These are phyloP conservation scores for Sclerotinia borealis DNA, from an alignment of 2,329 filamentous ascomycete genomes.

Conservation along the genomic window DNA sequence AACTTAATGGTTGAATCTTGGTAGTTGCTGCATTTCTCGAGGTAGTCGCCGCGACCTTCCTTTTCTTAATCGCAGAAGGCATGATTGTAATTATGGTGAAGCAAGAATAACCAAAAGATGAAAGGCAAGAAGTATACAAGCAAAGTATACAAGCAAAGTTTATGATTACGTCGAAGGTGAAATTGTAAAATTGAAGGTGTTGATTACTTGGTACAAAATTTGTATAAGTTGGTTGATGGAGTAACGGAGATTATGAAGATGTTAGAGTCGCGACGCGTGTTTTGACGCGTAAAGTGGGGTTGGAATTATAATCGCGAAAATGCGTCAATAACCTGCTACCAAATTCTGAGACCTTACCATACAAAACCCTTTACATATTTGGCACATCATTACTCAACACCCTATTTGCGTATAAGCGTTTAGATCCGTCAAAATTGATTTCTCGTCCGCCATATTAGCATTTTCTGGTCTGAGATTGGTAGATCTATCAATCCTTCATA, in stretches of 20 bases:
- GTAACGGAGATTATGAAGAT: conserved; percentile 14
- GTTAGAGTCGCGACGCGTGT: conserved; percentile 20
- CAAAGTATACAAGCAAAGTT: neutral
- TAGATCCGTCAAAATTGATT: too few species aligned
- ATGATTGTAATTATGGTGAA: conserved; percentile 25
- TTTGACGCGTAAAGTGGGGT: conserved; percentile 29
- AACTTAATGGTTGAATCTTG: conserved; percentile 33
- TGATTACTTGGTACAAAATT: conserved; percentile 8
- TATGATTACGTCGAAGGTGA: neutral
- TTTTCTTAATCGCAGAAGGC: conserved; percentile 28
- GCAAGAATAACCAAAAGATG: conserved; percentile 1
- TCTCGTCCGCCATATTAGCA: too few species aligned
- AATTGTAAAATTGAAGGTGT: conserved; percentile 18
- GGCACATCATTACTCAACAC: too few species aligned
- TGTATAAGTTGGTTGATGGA: conserved; percentile 5
- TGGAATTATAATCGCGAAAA: neutral
- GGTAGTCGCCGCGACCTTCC: conserved; percentile 25
- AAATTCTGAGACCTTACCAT: neutral
- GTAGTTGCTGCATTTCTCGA: conserved; percentile 15
- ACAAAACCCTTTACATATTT: neutral
- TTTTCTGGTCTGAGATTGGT: neutral
- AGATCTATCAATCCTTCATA: neutral
- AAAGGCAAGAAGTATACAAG: conserved; percentile 5
- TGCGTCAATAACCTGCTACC: neutral
- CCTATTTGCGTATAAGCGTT: too few species aligned